Base-by-base conservation (phyloP, 2,329 filamentous ascomycete species). In the Xenosphaeropsis pyriputrescens region DNA sequence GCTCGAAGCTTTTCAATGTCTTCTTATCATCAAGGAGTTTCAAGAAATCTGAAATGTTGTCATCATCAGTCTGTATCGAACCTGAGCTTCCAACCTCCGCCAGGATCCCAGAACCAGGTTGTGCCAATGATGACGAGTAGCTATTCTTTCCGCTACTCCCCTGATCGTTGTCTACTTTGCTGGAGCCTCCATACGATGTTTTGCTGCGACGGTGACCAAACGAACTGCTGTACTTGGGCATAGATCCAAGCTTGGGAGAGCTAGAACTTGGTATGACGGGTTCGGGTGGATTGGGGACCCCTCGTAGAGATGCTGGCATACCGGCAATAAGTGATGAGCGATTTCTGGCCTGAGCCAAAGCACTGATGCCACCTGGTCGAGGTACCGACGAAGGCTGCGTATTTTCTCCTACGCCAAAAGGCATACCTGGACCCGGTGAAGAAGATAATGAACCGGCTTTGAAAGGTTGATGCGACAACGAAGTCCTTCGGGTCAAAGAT, bases 371-470 rank as follows among this genome's bases (percentile, higher is more conserved):
- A 2, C 64, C 66, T 5, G 61, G 57, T 18, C 70, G 63, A 16
- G 61, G 59, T 7, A 67, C 51, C 1, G 71, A 74, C 33, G 67
- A 63, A 2, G 72, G 69, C 3, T 44, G 39, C 40, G 48, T 47
- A 19, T 53, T 51, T 12, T 43, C 48, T 5, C 39, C 38, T 36
- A 50, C 43, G 31, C 43, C 43, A 5, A 47, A 38, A 14, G 45
- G 47, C n/a, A 43, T 48, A 2, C 39, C 43, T 18, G 62, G 62
- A n/a, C 67, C 55, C 0, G 88, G 89, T 4, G 88, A 95, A 4
- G 83, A 85, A 2, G 88, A 93, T n/a, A 96, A 65, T 2, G 89
- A 93, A 9, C 89, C 89, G 12, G 88, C 85, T 59, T 98, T 98
- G 65, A 98, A 98, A 0, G 89, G 88, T 49, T 93, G 85, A 50